Percentiles rank a stretch among this genome's conserved stretches.
phyloP scores from a whole-genome alignment of 352 stramenopile species.

The Phytophthora cactorum region DNA sequence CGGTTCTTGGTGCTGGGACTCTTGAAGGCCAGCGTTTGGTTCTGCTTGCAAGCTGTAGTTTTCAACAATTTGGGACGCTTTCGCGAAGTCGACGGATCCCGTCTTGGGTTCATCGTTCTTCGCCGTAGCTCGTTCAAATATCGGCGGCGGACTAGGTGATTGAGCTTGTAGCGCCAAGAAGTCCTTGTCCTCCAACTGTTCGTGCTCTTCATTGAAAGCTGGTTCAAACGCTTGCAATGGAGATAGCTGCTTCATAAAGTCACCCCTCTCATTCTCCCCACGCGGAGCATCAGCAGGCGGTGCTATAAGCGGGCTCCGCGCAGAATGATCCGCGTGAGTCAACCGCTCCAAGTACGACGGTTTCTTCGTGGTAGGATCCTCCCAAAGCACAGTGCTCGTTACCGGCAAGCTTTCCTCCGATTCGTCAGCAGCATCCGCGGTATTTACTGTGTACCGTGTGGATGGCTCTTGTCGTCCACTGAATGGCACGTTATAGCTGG shows the following conservation, averaged over 20 bases:
- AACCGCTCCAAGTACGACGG: constrained; percentile 26
- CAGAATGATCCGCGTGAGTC: constrained; percentile 21
- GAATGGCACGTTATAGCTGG: background rate
- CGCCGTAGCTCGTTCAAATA: background rate
- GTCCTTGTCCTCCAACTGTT: constrained; percentile 3
- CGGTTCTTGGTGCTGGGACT: constrained; percentile 2
- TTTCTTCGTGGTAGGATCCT: background rate
- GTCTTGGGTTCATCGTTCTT: constrained; percentile 1
- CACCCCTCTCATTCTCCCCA: background rate
- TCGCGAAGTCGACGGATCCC: constrained; percentile 11
- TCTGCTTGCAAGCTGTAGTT: background rate
- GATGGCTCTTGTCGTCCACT: background rate
- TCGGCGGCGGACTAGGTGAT: background rate
- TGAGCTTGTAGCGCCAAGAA: background rate
- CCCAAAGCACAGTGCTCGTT: background rate
- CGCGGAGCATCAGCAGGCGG: background rate
- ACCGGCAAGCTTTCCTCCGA: constrained; percentile 1
- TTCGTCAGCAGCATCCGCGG: constrained; percentile 4
- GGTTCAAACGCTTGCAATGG: constrained; percentile 7
- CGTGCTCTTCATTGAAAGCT: constrained; percentile 5
- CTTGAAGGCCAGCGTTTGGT: background rate
- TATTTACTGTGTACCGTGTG: background rate
- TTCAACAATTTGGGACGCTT: constrained; percentile 7
- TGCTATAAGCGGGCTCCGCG: constrained; percentile 12
- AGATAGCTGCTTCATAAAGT: background rate